Conservation (phyloP, 2,329 filamentous ascomycete genomes). For the Pyrenochaeta sp. region DNA sequence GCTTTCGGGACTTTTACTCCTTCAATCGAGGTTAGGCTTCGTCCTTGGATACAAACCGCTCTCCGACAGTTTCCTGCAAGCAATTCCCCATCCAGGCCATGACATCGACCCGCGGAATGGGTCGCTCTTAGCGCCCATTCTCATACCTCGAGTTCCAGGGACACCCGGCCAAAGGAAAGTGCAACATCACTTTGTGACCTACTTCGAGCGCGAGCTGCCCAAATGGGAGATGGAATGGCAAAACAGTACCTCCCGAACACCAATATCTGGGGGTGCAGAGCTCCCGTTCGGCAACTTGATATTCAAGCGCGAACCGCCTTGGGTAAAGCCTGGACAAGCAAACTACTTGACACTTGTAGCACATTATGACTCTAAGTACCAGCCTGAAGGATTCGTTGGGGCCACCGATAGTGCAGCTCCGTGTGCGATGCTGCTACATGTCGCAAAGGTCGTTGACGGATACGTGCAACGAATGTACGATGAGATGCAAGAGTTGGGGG, state of each 20-base stretch:
- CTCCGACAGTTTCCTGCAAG: conserved; percentile 75
- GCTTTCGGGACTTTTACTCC: conserved; percentile 18
- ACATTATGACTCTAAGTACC: conserved; percentile 88
- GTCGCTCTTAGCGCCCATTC: conserved; percentile 81
- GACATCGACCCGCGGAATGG: conserved; percentile 83
- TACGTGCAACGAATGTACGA: conserved; percentile 85
- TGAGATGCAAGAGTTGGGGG: conserved; percentile 64
- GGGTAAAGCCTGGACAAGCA: conserved; percentile 75
- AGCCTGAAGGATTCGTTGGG: conserved; percentile 86
- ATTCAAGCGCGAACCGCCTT: conserved; percentile 86
- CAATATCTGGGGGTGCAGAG: conserved; percentile 71
- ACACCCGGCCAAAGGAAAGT: conserved; percentile 76
- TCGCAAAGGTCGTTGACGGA: conserved; percentile 78
- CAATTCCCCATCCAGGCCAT: conserved; percentile 72
- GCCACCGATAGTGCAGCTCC: conserved; percentile 93
- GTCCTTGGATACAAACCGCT: conserved; percentile 65
- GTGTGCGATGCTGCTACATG: conserved; percentile 91
- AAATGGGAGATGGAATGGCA: conserved; percentile 83
- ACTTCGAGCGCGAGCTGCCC: conserved; percentile 78
- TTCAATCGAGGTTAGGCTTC: conserved; percentile 24
- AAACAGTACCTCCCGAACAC: conserved; percentile 87
- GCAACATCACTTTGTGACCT: conserved; percentile 82
- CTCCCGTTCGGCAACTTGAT: conserved; percentile 90
- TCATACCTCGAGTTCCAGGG: conserved; percentile 87
- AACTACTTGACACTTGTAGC: conserved; percentile 85